Base-by-base conservation (phyloP, 306 rosid species). In the Cucurbita argyrosperma region DNA sequence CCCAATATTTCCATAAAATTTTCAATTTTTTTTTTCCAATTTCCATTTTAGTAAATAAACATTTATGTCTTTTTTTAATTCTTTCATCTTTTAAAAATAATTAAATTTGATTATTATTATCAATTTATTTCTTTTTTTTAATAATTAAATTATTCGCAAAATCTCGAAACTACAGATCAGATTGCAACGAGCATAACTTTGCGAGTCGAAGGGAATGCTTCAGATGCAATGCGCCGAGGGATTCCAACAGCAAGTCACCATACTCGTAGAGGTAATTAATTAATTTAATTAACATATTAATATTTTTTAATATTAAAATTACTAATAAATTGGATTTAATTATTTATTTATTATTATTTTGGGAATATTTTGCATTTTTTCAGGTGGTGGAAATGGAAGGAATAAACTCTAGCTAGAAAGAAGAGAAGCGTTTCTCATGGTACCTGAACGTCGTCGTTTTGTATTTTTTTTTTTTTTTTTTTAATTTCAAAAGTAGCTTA, bases 161-260 rank as follows among this genome's bases (percentile, higher is more conserved):
- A 21, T 21, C 23, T 1, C 58, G 45, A 53, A 71, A 21, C 42
- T 19, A 50, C 79, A 91, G 97, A 83, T 86, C 87, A 3, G 96
- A 96, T 21, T 92, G 97, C 79, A 92, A 92, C 75, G 97, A 92
- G 83, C 97, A 92, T 51, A 92, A 92, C 85, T 92, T 89, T 13
- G 97, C 97, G 0, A 92, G 82, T 63, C 83, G 97, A 83, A 88
- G 81, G 80, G 97, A 92, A 62, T 92, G 97, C 23, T 90, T 83
- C 82, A 81, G 90, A 80, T 88, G 96, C 91, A 90, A 80, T 79
- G 96, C 96, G 16, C 92, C 90, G 1, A 90, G 96, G 80, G 97
- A 90, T 80, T 77, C 90, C 23, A 71, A 74, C 43, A 73, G 71
- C 79, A 84, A 76, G 76, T 83, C 88, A 73, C 91, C 97, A 71